phyloP scores from a whole-genome alignment of 2,329 filamentous ascomycete genomes.

The Blastomyces percursus region DNA sequence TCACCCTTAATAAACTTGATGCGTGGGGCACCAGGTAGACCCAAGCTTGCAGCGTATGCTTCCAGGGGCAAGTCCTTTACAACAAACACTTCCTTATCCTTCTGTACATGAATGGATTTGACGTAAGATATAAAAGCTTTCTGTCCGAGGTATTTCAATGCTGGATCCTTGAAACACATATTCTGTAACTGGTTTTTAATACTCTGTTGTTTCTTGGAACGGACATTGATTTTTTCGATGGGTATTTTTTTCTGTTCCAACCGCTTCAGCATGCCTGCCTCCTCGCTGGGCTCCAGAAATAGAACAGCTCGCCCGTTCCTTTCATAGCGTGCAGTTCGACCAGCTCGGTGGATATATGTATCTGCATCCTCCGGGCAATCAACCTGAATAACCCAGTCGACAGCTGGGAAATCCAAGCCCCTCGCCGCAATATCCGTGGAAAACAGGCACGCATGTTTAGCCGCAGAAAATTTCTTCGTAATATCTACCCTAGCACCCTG shows the following conservation, averaged over 20 bases:
- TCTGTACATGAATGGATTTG: conserved; percentile 74
- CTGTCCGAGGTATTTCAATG: conserved; percentile 88
- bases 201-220: conserved; percentile 76
- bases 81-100: conserved; percentile 84
- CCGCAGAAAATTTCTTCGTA: conserved; percentile 66
- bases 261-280: conserved; percentile 76
- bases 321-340: conserved; percentile 87
- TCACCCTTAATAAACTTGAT: conserved; percentile 91
- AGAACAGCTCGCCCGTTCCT: conserved; percentile 77
- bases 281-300: conserved; percentile 86
- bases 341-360: conserved; percentile 94
- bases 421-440: conserved; percentile 91
- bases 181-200: conserved; percentile 80
- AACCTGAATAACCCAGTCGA: conserved; percentile 98
- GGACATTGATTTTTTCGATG: conserved; percentile 74
- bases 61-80: conserved; percentile 74
- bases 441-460: conserved; percentile 79
- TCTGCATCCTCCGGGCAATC: conserved; percentile 95
- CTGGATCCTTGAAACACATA: conserved; percentile 90
- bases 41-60: conserved; percentile 72
- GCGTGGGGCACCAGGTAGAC: conserved; percentile 79
- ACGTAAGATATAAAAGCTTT: conserved; percentile 92
- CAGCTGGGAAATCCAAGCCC: conserved; percentile 88
- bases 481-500: conserved; percentile 81
- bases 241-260: conserved; percentile 84